A percentile compares a stretch with the other conserved stretches of the same genome.
These are phyloP conservation scores for Hylodesmum podocarpum DNA, from an alignment of 306 rosid genomes.

Conservation along the genomic window DNA sequence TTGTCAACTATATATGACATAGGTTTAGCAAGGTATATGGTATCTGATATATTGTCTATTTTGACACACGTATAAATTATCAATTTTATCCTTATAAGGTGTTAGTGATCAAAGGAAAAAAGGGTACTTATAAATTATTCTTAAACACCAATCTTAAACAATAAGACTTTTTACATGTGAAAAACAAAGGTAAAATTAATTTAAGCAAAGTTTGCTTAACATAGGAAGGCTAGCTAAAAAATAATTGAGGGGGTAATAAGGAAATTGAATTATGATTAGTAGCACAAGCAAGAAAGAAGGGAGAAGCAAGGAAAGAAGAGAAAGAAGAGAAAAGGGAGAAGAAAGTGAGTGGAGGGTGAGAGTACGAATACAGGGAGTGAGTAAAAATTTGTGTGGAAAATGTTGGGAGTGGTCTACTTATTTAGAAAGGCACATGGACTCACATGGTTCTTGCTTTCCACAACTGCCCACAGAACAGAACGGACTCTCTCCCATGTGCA, in stretches of 20 bases:
- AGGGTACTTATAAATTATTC: too few species aligned
- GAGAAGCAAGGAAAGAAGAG: not conserved
- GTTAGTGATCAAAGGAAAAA: too few species aligned
- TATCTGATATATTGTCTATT: too few species aligned
- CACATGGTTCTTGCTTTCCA: conserved; percentile 63
- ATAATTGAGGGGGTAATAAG: not conserved
- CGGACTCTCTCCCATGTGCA: conserved; percentile 68
- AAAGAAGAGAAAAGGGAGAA: not conserved
- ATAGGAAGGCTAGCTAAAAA: not conserved
- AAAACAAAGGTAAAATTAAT: conserved; percentile 10
- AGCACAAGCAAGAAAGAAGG: not conserved
- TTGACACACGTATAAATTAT: too few species aligned
- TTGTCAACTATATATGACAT: not conserved
- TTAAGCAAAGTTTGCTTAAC: conserved; percentile 13
- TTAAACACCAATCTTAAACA: too few species aligned
- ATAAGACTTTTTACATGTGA: too few species aligned
- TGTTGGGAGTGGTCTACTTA: conserved; percentile 44
- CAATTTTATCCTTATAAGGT: too few species aligned
- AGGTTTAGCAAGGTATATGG: too few species aligned
- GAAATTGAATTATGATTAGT: conserved; percentile 1
- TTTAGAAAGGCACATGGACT: conserved; percentile 70
- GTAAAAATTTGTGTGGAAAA: conserved; percentile 30
- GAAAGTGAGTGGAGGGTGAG: conserved; percentile 9
- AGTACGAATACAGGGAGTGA: conserved; percentile 7
- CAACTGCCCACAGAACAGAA: conserved; percentile 38